Conservation (phyloP, 805 yeast genomes). For the Barnettozyma botsteinii region DNA sequence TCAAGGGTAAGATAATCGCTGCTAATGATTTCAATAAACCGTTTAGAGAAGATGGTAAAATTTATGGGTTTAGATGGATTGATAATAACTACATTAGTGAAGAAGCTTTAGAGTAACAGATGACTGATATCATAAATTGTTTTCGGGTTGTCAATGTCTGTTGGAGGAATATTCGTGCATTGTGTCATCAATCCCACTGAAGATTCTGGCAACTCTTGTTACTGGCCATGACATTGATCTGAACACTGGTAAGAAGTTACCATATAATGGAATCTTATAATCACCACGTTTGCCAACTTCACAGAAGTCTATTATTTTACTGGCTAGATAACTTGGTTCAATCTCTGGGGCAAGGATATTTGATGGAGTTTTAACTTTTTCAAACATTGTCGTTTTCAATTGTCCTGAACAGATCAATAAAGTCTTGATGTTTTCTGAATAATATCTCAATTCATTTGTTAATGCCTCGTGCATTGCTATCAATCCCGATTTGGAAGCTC, state of each 20-base stretch:
- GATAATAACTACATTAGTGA: slow-evolving; percentile 44
- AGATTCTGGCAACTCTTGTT: slow-evolving; percentile 34
- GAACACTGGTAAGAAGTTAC: slow-evolving; percentile 64
- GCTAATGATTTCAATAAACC: slow-evolving; percentile 54
- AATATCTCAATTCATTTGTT: slow-evolving; percentile 57
- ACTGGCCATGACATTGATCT: slow-evolving; percentile 69
- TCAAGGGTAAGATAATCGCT: slow-evolving; percentile 81
- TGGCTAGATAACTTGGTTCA: slow-evolving; percentile 62
- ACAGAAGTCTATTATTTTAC: slow-evolving; percentile 47
- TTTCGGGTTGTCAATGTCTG: not conserved
- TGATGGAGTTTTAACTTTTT: slow-evolving; percentile 69
- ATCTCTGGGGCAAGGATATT: slow-evolving; percentile 75
- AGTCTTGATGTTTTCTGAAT: slow-evolving; percentile 56
- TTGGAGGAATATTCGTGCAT: slow-evolving; percentile 26
- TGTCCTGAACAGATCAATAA: slow-evolving; percentile 87
- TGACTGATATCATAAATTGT: too few relatives aligned
- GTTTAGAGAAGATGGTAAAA: slow-evolving; percentile 31
- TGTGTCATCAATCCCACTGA: slow-evolving; percentile 43
- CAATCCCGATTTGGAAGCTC: slow-evolving; percentile 85
- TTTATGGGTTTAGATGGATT: slow-evolving; percentile 53
- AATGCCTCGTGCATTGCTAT: slow-evolving; percentile 81
- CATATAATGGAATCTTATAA: slow-evolving; percentile 71
- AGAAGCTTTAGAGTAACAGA: not conserved
- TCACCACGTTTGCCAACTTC: slow-evolving; percentile 61
- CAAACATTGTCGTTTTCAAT: slow-evolving; percentile 67